phyloP scores from a whole-genome alignment of 2,329 filamentous ascomycete genomes.

The Raffaelea ambrosiae region DNA sequence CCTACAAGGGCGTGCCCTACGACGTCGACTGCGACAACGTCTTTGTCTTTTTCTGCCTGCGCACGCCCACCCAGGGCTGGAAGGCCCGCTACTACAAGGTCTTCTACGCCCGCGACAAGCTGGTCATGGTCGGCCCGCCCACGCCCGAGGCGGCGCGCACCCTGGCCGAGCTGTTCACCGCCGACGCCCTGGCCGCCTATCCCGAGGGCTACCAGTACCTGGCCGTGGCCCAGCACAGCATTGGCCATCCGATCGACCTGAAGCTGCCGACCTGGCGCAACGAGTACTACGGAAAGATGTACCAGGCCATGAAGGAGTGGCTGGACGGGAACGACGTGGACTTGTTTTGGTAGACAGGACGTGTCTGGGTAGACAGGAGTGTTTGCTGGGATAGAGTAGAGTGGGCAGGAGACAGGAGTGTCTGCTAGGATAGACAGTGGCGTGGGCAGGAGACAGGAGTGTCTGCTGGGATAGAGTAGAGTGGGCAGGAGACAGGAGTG shows the following conservation, averaged over 20 bases:
- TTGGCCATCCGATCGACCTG: slow-evolving; percentile 33
- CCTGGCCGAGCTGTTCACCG: slow-evolving; percentile 19
- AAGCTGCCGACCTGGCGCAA: slow-evolving; percentile 24
- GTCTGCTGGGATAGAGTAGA: too few species aligned
- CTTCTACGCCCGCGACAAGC: slow-evolving; percentile 40
- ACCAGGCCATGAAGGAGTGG: too few species aligned
- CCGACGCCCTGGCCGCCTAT: slow-evolving; percentile 24
- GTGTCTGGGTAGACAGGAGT: too few species aligned
- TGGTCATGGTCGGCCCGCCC: slow-evolving; percentile 28
- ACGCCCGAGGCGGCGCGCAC: slow-evolving; percentile 29
- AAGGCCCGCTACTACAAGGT: slow-evolving; percentile 36
- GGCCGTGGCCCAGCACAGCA: slow-evolving; percentile 32
- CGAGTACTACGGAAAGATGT: too few species aligned
- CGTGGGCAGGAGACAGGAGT: too few species aligned
- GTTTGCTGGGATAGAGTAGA: too few species aligned
- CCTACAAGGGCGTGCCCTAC: slow-evolving; percentile 24
- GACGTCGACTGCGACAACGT: slow-evolving; percentile 42
- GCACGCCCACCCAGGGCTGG: slow-evolving; percentile 18
- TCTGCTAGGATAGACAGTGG: too few species aligned
- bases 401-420: too few species aligned
- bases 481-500: too few species aligned
- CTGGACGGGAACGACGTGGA: too few species aligned
- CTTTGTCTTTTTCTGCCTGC: slow-evolving; percentile 36
- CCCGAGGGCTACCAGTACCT: slow-evolving; percentile 37
- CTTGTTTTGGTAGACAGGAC: too few species aligned